These are phyloP conservation scores for Ceratocystis variospora DNA, from an alignment of 2,329 filamentous ascomycete species.

Conservation along the genomic window DNA sequence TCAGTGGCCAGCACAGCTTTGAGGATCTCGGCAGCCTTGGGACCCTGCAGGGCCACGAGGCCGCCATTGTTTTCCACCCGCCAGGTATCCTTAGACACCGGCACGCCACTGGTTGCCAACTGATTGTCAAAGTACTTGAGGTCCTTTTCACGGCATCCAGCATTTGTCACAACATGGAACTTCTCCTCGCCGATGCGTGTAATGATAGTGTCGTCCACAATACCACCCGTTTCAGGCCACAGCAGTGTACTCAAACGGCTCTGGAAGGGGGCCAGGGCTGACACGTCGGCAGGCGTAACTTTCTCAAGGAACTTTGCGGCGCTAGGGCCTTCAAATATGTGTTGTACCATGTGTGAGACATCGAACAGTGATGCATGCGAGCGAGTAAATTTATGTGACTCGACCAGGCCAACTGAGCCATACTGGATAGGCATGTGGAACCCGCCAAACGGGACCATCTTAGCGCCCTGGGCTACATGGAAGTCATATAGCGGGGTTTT, in stretches of 20 bases:
- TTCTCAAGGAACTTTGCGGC: slow-evolving; percentile 69
- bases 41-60: slow-evolving; percentile 81
- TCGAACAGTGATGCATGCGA: slow-evolving; percentile 84
- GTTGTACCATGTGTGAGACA: slow-evolving; percentile 93
- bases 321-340: slow-evolving; percentile 67
- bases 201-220: slow-evolving; percentile 88
- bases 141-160: slow-evolving; percentile 82
- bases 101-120: slow-evolving; percentile 45
- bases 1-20: slow-evolving; percentile 43
- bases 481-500: slow-evolving; percentile 68
- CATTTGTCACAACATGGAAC: slow-evolving; percentile 94
- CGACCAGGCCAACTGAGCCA: slow-evolving; percentile 56
- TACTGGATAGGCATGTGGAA: slow-evolving; percentile 92
- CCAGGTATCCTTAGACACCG: slow-evolving; percentile 45
- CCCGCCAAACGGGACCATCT: slow-evolving; percentile 94
- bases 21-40: slow-evolving; percentile 57
- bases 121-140: slow-evolving; percentile 59
- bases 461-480: slow-evolving; percentile 64
- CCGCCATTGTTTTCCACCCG: slow-evolving; percentile 58
- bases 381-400: slow-evolving; percentile 83
- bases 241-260: slow-evolving; percentile 78
- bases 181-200: slow-evolving; percentile 58
- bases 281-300: slow-evolving; percentile 65
- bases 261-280: slow-evolving; percentile 48
- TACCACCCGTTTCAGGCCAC: slow-evolving; percentile 68